Evolutionary conservation across 257 asterid species (phyloP).

Genomic region (Forsythia viridissima): DNA sequence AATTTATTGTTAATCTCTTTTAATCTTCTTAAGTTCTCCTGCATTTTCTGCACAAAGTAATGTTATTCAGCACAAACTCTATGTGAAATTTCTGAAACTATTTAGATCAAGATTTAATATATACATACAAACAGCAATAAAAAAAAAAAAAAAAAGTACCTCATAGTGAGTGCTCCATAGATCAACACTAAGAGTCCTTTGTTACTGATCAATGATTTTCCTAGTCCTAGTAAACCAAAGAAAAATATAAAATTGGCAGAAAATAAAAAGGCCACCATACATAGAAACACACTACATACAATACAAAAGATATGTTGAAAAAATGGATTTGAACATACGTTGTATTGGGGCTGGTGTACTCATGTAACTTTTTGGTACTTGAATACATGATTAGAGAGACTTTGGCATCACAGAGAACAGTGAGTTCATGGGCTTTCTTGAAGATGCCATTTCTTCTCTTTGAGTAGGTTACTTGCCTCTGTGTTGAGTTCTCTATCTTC

Average conservation of each 20-base stretch:
- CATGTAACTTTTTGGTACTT: slow-evolving; percentile 45
- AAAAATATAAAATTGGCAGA: background rate
- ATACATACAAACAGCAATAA: background rate
- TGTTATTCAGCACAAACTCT: background rate
- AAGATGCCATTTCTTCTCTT: slow-evolving; percentile 57
- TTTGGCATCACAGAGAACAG: slow-evolving; percentile 60
- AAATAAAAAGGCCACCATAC: too few species aligned
- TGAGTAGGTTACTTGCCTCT: slow-evolving; percentile 55
- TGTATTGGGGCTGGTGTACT: slow-evolving; percentile 47
- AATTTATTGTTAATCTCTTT: slow-evolving; percentile 40
- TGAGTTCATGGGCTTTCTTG: slow-evolving; percentile 62
- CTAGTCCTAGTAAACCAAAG: slow-evolving; percentile 36
- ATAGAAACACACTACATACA: too few species aligned
- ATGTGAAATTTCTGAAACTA: background rate
- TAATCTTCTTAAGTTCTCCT: slow-evolving; percentile 46
- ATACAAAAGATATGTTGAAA: too few species aligned
- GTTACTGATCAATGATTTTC: slow-evolving; percentile 51
- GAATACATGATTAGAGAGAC: slow-evolving; percentile 56
- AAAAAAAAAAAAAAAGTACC: slow-evolving; percentile 25
- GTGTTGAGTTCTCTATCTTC: slow-evolving; percentile 48
- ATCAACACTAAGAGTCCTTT: slow-evolving; percentile 51
- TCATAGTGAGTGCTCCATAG: slow-evolving; percentile 59
- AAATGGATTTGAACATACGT: slow-evolving; percentile 32
- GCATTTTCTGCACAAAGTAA: slow-evolving; percentile 46
- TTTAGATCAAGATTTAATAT: background rate